Base-by-base conservation (phyloP, 2,329 filamentous ascomycete species). In the Alternaria consortialis region DNA sequence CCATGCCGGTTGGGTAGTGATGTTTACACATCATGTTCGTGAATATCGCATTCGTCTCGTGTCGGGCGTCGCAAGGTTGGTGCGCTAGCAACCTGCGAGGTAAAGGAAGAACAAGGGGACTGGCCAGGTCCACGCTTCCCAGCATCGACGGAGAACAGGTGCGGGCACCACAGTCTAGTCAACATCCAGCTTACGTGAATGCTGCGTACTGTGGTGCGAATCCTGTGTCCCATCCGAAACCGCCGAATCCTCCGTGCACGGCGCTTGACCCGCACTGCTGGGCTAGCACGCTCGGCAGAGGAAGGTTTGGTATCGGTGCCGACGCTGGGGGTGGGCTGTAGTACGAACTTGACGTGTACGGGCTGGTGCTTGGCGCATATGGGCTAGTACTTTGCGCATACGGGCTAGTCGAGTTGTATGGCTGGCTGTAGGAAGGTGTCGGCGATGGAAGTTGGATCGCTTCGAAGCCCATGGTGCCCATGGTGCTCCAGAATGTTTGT, bases 161-260 rank as follows among this genome's bases (percentile, higher is more conserved):
- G 40, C 20, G 67, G 65, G 61, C 68, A 67, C 58, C 65, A 72
- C 71, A 71, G 66, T 63, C 11, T 53, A 58, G 51, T 53, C 50
- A 51, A 29, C 48, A 65, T 63, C 39, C 64, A 54, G 34, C 63
- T 91, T 91, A 97, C 84, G 97, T 97, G 68, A 90, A 93, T 65
- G 92, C 90, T 65, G 86, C 87, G 76, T 88, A 89, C 68, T 86
- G 85, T 72, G 86, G 81, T 70, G 92, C 86, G 79, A 94, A 96
- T 79, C 94, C 92, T 75, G 91, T 91, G 78, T 91, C 92, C 92
- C 93, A 97, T 71, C 91, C 92, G 78, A 96, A 96, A 67, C 89
- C 73, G 70, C 87, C 86, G 82, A 91, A 93, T 62, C 89, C 90
- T 63, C 89, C 84, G 69, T 80, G 75, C 63, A 77, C 71, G 60